Conservation (phyloP, 441 rosid genomes). For the Mallotus repandus region DNA sequence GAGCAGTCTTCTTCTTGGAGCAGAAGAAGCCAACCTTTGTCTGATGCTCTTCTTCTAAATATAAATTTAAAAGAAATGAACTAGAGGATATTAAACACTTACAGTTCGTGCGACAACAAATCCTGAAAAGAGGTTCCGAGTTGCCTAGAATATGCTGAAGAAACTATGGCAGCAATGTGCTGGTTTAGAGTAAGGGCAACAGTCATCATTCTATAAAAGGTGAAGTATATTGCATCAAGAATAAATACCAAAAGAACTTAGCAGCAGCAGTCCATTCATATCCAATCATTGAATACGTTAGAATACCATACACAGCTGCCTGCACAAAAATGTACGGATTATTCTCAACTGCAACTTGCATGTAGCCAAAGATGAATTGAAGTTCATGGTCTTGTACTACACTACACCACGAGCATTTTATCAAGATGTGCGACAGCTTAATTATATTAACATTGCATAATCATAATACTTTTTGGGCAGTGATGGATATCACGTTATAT, state of each 20-base stretch:
- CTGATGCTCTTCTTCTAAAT: no score
- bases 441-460: no score
- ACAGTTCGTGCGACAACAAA: constrained; percentile 70
- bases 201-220: constrained; percentile 72
- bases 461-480: no score
- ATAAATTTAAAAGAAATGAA: not conserved
- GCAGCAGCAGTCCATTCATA: constrained; percentile 53
- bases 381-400: no score
- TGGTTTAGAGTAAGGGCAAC: constrained; percentile 67
- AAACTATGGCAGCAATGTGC: constrained; percentile 54
- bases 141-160: constrained; percentile 46
- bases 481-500: no score
- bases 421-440: no score
- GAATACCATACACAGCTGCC: constrained; percentile 42
- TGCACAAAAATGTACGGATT: constrained; percentile 58
- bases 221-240: constrained; percentile 70
- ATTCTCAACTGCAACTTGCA: constrained; percentile 56
- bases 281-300: constrained; percentile 68
- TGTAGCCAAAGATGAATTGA: constrained; percentile 16
- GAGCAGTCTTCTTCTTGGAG: no score
- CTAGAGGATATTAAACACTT: constrained; percentile 15
- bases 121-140: constrained; percentile 75
- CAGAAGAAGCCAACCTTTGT: no score
- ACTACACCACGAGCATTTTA: no score
- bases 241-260: constrained; percentile 74